Conservation (phyloP, 2,329 filamentous ascomycete genomes). For the Clonostachys solani region DNA sequence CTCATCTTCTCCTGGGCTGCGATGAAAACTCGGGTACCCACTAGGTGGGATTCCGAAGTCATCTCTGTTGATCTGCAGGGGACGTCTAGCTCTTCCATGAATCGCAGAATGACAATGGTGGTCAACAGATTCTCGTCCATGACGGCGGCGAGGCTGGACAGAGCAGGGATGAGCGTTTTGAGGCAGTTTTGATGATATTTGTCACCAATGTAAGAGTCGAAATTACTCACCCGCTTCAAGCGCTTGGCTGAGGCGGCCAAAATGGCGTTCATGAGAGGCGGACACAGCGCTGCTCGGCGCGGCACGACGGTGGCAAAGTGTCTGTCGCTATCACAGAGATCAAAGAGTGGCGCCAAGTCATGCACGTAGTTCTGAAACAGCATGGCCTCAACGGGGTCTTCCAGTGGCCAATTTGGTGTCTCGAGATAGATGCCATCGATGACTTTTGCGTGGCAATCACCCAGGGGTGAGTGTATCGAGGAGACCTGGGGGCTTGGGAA, state of each 20-base stretch:
- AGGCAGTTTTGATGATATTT: constrained; percentile 51
- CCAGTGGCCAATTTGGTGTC: constrained; percentile 2
- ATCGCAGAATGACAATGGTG: constrained; percentile 20
- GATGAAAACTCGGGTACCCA: constrained; percentile 18
- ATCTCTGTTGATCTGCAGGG: neutral
- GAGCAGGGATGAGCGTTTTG: constrained; percentile 24
- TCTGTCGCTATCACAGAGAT: constrained; percentile 30
- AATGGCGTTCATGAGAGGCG: constrained; percentile 51
- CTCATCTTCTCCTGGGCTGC: constrained; percentile 17
- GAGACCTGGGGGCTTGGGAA: neutral
- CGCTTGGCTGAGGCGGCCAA: constrained; percentile 52
- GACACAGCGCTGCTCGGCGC: constrained; percentile 41
- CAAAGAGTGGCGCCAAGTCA: constrained; percentile 25
- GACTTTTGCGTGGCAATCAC: neutral
- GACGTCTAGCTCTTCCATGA: constrained; percentile 15
- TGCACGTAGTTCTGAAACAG: constrained; percentile 17
- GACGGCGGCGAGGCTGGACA: constrained; percentile 14
- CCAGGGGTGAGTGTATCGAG: too few relatives aligned
- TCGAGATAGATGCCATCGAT: neutral
- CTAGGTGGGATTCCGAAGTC: constrained; percentile 14
- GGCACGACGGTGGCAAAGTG: constrained; percentile 53
- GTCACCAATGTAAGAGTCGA: constrained; percentile 43
- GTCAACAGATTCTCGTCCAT: constrained; percentile 21
- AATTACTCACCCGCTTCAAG: constrained; percentile 34
- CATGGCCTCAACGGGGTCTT: constrained; percentile 16